These are phyloP conservation scores for Aegilops speltoides DNA, from an alignment of 176 grass and related monocot species.

Conservation along the genomic window DNA sequence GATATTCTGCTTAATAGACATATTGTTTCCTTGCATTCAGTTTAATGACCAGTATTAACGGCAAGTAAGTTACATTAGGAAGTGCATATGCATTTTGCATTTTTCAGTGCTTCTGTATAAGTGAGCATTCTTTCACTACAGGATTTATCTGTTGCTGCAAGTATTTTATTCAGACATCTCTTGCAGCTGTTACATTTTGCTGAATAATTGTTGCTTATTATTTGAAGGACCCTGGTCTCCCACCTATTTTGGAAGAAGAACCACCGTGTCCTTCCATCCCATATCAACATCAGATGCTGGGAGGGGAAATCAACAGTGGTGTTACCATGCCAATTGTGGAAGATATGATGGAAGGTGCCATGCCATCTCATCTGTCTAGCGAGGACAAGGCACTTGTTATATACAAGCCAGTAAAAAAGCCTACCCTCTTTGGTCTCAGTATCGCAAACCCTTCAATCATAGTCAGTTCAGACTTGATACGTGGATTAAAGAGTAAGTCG, in stretches of 20 bases:
- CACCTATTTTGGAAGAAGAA: constrained; percentile 63
- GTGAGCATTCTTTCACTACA: neutral
- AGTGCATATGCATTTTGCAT: neutral
- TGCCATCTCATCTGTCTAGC: constrained; percentile 20
- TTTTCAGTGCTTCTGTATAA: constrained; percentile 10
- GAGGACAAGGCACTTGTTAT: constrained; percentile 72
- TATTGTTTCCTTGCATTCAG: neutral
- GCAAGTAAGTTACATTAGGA: neutral
- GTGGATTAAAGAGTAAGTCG: constrained; percentile 82
- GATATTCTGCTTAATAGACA: neutral
- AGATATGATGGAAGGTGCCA: constrained; percentile 33
- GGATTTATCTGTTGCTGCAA: neutral
- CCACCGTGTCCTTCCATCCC: neutral
- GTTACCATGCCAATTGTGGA: constrained; percentile 31
- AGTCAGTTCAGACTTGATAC: constrained; percentile 72
- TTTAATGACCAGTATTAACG: neutral
- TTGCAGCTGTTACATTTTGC: constrained; percentile 7
- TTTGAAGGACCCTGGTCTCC: constrained; percentile 50
- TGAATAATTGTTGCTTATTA: constrained; percentile 27
- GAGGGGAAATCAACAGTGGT: constrained; percentile 22
- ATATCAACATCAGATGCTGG: constrained; percentile 32
- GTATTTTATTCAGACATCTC: constrained; percentile 7
- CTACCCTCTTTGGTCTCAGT: constrained; percentile 12
- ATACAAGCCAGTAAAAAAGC: constrained; percentile 57
- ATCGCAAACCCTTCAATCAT: constrained; percentile 58